Evolutionary conservation across 2,329 filamentous ascomycete species (phyloP).

Genomic region (Dryadomyces quercus-mongolicae): DNA sequence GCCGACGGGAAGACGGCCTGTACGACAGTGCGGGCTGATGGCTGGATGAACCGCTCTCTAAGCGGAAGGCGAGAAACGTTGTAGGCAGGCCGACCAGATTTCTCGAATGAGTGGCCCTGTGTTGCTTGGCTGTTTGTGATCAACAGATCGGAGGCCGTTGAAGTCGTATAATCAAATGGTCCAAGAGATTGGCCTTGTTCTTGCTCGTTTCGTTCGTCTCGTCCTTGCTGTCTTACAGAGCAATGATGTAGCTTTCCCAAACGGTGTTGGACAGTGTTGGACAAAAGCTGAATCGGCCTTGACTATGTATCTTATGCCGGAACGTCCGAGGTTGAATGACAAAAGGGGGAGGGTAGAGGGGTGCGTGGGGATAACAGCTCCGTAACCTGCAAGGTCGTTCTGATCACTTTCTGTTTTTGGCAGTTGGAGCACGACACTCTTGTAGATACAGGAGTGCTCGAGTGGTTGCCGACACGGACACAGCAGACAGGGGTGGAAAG

Average conservation of each 20-base stretch:
- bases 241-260: neutral
- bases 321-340: neutral
- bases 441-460: neutral
- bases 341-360: neutral
- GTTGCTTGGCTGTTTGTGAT: neutral
- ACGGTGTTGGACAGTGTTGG: neutral
- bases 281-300: neutral
- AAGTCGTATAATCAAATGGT: too few relatives aligned
- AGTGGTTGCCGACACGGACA: neutral
- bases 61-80: neutral
- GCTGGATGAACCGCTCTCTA: neutral
- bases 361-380: neutral
- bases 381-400: neutral
- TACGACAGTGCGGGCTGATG: neutral
- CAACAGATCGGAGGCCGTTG: neutral
- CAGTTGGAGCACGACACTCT: conserved; percentile 3
- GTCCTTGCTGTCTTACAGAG: neutral
- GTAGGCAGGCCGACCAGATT: neutral
- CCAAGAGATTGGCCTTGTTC: too few relatives aligned
- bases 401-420: conserved; percentile 8
- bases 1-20: neutral
- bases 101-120: neutral
- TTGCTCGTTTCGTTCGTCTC: neutral
- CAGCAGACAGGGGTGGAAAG: neutral
- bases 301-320: conserved; percentile 1